Evolutionary conservation across 139 green algal species (phyloP), one percentile per base, ranked within the genome.

Genomic region (Picochlorum costavermella): DNA sequence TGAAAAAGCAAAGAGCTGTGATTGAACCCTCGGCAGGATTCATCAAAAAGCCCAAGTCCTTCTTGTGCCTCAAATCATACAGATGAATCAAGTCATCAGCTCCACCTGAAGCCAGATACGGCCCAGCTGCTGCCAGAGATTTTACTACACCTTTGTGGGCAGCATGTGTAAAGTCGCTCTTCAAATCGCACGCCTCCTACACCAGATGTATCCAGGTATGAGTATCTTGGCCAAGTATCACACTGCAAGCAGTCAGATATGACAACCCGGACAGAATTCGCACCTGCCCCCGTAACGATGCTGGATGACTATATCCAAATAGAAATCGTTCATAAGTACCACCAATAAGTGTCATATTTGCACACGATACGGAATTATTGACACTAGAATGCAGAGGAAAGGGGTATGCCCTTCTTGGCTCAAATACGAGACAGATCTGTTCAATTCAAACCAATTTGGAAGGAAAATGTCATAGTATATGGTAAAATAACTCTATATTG

Each of bases 241-340:
- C 0, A 62, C 20, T 37, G 50, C 25, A 43, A 36, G 64, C 3
- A 58, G 20, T 8, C 20, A 48, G 16, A 48, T 17, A 58, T 43
- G 48, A 53, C 16, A 53, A 12, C 4, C 46, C 46, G 20, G 33
- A 40, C 3, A 40, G 0, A 11, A 11, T 11, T 40, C 46, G 46
- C n/a, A 53, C 46, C n/a, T 23, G 16, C 16, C n/a, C 46, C n/a
- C n/a, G 16, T 53, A 53, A 53, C 6, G 46, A 53, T 16, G 23
- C 17, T 26, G 57, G 16, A 20, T 33, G 55, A 1, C n/a, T 55
- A 46, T 77, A 93, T 4, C 81, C 87, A 37, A 92, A 85, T 53
- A 95, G 68, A 56, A 95, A 95, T 2, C 87, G 75, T 76, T 95
- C 87, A 60, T 95, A 95, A 13, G 61, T 84, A 20, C 83, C 87